Percentiles rank a stretch among this genome's conserved stretches.
Evolutionary conservation across 2,329 filamentous ascomycete genomes (phyloP).

Genomic region (Raffaelea arxii): DNA sequence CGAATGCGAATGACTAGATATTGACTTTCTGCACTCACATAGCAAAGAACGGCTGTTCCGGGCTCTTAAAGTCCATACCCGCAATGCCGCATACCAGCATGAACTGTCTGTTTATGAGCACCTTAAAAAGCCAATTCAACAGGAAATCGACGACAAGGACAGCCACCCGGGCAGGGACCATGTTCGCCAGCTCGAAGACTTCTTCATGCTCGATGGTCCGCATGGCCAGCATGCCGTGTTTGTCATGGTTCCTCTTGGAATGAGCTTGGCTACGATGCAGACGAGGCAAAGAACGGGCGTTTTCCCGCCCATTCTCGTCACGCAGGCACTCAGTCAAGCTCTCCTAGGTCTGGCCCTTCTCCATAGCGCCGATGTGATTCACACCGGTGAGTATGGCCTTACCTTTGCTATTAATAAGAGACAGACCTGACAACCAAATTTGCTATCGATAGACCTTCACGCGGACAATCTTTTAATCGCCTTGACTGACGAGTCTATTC

Average conservation of each 20-base stretch:
- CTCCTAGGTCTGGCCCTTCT: slow-evolving; percentile 17
- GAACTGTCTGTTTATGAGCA: slow-evolving; percentile 3
- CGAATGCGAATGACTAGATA: no score
- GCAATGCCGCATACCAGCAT: background rate
- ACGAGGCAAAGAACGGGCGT: slow-evolving; percentile 15
- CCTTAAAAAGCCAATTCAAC: no score
- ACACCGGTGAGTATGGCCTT: slow-evolving; percentile 21
- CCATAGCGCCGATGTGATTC: slow-evolving; percentile 17
- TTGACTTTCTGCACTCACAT: no score
- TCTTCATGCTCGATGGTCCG: slow-evolving; percentile 19
- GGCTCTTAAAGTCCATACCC: slow-evolving; percentile 24
- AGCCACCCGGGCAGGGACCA: slow-evolving; percentile 19
- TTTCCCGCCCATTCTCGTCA: slow-evolving; percentile 20
- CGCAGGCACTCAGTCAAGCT: slow-evolving; percentile 14
- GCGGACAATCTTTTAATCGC: slow-evolving; percentile 26
- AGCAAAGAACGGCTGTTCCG: no score
- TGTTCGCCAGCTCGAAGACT: slow-evolving; percentile 23
- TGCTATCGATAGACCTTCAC: slow-evolving; percentile 24
- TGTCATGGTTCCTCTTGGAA: slow-evolving; percentile 26
- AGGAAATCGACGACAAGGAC: slow-evolving; percentile 1
- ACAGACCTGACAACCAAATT: no score
- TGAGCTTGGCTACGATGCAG: slow-evolving; percentile 25
- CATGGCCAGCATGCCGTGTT: slow-evolving; percentile 23
- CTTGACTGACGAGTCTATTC: slow-evolving; percentile 19
- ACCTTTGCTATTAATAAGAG: no score